Conservation (phyloP, 2,329 filamentous ascomycete genomes). For the Cladosporium sp. region DNA sequence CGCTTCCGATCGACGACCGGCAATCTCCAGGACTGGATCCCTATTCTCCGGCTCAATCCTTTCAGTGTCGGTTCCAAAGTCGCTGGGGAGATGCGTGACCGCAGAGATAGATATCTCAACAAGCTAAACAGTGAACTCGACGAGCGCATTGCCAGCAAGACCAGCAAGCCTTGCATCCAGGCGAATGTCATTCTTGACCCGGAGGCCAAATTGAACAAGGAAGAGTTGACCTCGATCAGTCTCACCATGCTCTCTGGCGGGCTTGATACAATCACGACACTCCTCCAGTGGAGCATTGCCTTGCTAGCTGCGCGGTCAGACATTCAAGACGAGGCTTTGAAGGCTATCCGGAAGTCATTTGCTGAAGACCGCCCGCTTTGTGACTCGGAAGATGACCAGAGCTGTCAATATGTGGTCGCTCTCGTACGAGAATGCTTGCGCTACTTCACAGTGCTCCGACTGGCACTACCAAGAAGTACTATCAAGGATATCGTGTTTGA, state of each 20-base stretch:
- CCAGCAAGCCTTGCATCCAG: conserved; percentile 63
- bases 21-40: conserved; percentile 75
- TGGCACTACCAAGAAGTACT: conserved; percentile 67
- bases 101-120: conserved; percentile 61
- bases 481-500: conserved; percentile 69
- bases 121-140: conserved; percentile 55
- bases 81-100: conserved; percentile 58
- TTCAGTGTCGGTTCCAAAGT: conserved; percentile 56
- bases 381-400: no score
- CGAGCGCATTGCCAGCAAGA: conserved; percentile 56
- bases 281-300: conserved; percentile 73
- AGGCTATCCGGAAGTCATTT: no score
- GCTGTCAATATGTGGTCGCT: conserved; percentile 71
- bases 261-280: conserved; percentile 74
- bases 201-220: conserved; percentile 63
- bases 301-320: conserved; percentile 64
- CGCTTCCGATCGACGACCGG: conserved; percentile 75
- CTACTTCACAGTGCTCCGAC: conserved; percentile 74
- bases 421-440: conserved; percentile 73
- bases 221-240: conserved; percentile 74
- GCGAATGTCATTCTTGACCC: conserved; percentile 67
- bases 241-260: conserved; percentile 78
- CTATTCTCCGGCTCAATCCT: conserved; percentile 61
- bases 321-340: conserved; percentile 67
- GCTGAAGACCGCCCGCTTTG: no score